Evolutionary conservation across 306 rosid genomes (phyloP), one percentile per base, ranked within the genome.

Genomic region (Malus sylvestris): DNA sequence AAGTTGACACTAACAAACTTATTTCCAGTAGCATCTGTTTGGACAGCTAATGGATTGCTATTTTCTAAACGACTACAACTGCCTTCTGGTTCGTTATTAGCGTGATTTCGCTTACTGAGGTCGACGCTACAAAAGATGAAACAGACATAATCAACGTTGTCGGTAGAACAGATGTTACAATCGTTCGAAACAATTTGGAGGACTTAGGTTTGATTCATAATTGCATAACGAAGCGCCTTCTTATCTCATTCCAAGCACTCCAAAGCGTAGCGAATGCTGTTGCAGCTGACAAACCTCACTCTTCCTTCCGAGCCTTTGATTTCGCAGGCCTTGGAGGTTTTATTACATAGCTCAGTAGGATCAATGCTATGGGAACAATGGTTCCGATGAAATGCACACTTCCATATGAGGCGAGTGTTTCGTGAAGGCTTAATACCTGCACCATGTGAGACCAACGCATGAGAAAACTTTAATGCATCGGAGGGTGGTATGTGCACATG

Each of bases 361-460:
- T 82, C 75, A 87, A 20, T 27, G 75, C 80, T 76, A 92, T 12
- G 5, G 99, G 99, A 80, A 95, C 23, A 79, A 86, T 29, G 66
- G 98, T 95, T 81, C 99, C 99, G 12, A 95, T 33, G 60, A 61
- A 95, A 80, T 89, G 85, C 78, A 92, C 97, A 6, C 99, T 95
- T 81, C 93, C 87, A 29, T 90, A 95, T 1, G 98, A 87, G 67
- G 97, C 87, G 19, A 95, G 55, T 12, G 99, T 95, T 85, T 95
- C 99, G 8, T 82, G 91, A 73, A 91, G 89, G 80, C 93, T 95
- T 76, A 95, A 75, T 27, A 95, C 99, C 99, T 95, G 84, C 79
- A 69, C 76, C 82, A 74, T 8, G 13, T 63, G 82, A 30, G 52
- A 66, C 44, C 83, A 63, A 72, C 44, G 64, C 70, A 51, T 85